Evolutionary conservation across 495 filamentous ascomycete species (phyloP), one percentile per base, ranked within the genome.

Genomic region (Saxophila tyrrhenica): DNA sequence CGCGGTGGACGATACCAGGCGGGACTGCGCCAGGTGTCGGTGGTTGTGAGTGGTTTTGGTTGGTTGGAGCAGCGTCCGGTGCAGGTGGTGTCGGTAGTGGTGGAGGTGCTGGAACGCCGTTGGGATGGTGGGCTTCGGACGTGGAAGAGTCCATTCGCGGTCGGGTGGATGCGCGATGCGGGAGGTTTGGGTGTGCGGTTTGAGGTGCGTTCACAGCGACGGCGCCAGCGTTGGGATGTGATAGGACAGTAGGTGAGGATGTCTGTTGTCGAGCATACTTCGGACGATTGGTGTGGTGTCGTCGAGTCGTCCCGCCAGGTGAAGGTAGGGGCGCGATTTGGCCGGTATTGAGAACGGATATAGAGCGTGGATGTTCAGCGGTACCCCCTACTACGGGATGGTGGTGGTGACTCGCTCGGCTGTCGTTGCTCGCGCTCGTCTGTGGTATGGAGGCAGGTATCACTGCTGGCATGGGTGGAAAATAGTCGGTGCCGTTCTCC

Each of bases 241-340:
- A 64, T 64, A 75, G 59, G 16, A 84, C 70, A 0, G 85, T 91
- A 1, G 91, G 90, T 3, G 90, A 92, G 24, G 86, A 81, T 1
- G 91, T 94, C 52, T 85, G 79, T 65, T 89, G 82, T 44, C 91
- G 77, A 25, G 73, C 75, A 22, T 77, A 66, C 54, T 78, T 74
- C 7, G 85, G 84, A 47, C 84, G 71, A 43, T 72, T 67, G n/a
- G n/a, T n/a, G 57, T 77, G 64, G 44, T 73, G 66, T 43, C 70
- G 69, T 38, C 79, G 74, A 7, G 59, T 39, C 10, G 52, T 58
- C 19, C 75, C 75, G 16, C 89, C 87, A 5, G 92, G 92, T 0
- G 92, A 97, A 2, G 91, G 89, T 38, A 96, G 68, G 17, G 83
- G 73, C 22, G 92, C 87, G 2, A 91, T 69, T 54, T 90, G 84